Evolutionary conservation across 352 stramenopile genomes (phyloP), one percentile per base, ranked within the genome.

Genomic region (Globisporangium abappressorium): DNA sequence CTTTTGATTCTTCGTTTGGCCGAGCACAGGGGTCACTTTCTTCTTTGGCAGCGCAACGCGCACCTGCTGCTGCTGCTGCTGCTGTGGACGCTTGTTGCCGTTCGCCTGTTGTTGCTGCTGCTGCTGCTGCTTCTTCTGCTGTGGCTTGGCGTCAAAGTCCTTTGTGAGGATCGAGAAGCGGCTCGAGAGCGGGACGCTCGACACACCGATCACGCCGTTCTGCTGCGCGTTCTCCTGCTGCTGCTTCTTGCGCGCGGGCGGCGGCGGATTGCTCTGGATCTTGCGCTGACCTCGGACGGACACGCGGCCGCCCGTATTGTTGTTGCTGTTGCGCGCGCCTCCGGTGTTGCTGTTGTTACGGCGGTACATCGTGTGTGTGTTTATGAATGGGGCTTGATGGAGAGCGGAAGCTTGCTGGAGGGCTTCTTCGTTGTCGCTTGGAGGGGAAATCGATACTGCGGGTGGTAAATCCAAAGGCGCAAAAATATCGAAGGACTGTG

Each of bases 111-210:
- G 54, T 15, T 62, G 49, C 33, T 56, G 46, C 65, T 57, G 41
- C 65, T 57, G 41, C 28, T 24, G 22, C 11, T 62, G 38, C 22
- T 46, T 57, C 53, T 73, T 68, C 33, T 64, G 68, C 56, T 72
- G 56, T 18, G 68, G 46, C 54, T 75, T 72, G 20, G 30, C 43
- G 22, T 69, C 64, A 11, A 68, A 59, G 12, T 87, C 74, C 36
- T 88, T 82, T 41, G 88, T 79, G 68, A 95, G 70, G 30, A 76
- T 63, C 53, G 79, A 84, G 74, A 94, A 96, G 64, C 86, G 88
- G 65, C 81, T 89, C 54, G 88, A 93, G 59, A 96, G 74, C 66
- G 87, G 73, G 62, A 90, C 73, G 54, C 66, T 68, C 49, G 85
- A 92, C 41, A 92, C 81, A 30, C 88, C 88, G 28, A 96, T 89